Evolutionary conservation across 2,329 filamentous ascomycete genomes (phyloP).

Genomic region (Claviceps pazoutovae): DNA sequence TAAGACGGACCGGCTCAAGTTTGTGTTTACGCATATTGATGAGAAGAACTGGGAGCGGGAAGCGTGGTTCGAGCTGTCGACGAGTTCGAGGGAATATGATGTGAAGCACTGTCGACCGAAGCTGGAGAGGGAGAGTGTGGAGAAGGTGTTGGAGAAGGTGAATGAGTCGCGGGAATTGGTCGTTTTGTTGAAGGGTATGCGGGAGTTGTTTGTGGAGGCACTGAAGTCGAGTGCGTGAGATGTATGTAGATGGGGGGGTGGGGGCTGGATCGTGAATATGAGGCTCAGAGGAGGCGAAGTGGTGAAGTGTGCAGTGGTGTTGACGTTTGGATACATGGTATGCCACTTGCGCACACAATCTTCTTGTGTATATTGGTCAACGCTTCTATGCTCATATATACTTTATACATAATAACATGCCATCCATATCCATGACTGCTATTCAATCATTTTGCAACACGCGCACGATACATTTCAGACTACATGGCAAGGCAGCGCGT

Average conservation of each 20-base stretch:
- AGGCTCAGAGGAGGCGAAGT: background rate
- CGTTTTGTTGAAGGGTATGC: conserved; percentile 66
- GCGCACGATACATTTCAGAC: background rate
- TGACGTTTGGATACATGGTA: background rate
- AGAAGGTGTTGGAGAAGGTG: conserved; percentile 61
- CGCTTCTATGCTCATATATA: background rate
- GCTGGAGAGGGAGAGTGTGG: conserved; percentile 63
- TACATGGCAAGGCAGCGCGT: no score
- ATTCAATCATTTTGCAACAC: background rate
- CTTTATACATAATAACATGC: background rate
- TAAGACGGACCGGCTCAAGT: conserved; percentile 71
- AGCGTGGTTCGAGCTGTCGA: conserved; percentile 86
- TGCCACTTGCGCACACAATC: background rate
- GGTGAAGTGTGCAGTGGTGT: background rate
- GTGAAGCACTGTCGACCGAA: conserved; percentile 71
- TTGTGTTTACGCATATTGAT: conserved; percentile 76
- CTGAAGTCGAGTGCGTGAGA: conserved; percentile 29
- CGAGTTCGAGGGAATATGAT: conserved; percentile 68
- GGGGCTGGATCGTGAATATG: background rate
- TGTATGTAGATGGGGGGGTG: no score
- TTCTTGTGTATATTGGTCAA: background rate
- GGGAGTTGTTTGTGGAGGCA: conserved; percentile 59
- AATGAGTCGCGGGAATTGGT: conserved; percentile 69
- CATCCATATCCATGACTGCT: background rate
- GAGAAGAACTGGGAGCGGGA: conserved; percentile 80